Percentiles rank a stretch among this genome's conserved stretches.
Evolutionary conservation across 306 rosid species (phyloP).

Genomic region (Betula pendula): DNA sequence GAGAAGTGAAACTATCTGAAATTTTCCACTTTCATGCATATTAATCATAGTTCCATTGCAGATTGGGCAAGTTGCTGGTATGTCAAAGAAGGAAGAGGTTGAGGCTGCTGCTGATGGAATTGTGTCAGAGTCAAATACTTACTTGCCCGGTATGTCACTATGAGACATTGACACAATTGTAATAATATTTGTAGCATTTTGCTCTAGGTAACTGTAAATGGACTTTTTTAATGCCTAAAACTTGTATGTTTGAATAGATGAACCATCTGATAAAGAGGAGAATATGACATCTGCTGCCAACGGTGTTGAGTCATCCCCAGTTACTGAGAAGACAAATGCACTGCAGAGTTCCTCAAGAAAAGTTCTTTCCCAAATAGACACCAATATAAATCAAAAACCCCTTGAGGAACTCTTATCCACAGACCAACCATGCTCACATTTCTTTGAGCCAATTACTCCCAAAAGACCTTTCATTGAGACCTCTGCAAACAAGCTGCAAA

Average conservation of each 20-base stretch:
- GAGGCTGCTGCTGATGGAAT: slow-evolving; percentile 30
- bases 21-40: background rate
- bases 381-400: slow-evolving; percentile 37
- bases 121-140: slow-evolving; percentile 29
- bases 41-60: slow-evolving; percentile 31
- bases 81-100: slow-evolving; percentile 30
- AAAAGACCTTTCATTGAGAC: slow-evolving; percentile 39
- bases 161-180: background rate
- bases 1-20: background rate
- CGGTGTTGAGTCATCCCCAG: slow-evolving; percentile 17
- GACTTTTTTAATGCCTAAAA: slow-evolving; percentile 15
- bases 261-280: slow-evolving; percentile 30
- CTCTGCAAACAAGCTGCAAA: slow-evolving; percentile 34
- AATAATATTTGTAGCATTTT: background rate
- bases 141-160: slow-evolving; percentile 40
- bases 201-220: background rate
- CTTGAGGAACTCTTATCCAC: slow-evolving; percentile 31
- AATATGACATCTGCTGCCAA: slow-evolving; percentile 12
- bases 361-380: slow-evolving; percentile 63
- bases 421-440: slow-evolving; percentile 9
- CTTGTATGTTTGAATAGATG: slow-evolving; percentile 29
- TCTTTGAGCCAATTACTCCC: slow-evolving; percentile 37
- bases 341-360: slow-evolving; percentile 54
- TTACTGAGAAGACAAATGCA: slow-evolving; percentile 32
- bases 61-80: slow-evolving; percentile 25